These are phyloP conservation scores for Sugiyamaella qingdaonensis DNA, from an alignment of 805 yeast genomes.

Conservation along the genomic window DNA sequence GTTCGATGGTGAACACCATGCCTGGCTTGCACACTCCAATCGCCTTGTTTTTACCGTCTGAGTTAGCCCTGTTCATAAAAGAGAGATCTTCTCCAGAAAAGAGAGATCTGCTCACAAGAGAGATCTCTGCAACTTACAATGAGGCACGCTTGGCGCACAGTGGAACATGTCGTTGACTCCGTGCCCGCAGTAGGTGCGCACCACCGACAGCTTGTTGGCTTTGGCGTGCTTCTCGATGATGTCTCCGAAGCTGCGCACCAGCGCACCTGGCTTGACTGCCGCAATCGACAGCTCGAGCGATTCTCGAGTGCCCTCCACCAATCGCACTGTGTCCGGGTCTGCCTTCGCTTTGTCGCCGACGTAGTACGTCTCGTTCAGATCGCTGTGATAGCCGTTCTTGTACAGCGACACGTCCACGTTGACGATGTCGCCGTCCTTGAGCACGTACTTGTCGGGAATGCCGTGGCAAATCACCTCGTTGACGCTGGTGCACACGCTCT, in stretches of 20 bases:
- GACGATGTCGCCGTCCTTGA: slow-evolving; percentile 91
- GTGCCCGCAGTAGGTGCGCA: slow-evolving; percentile 89
- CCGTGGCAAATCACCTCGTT: slow-evolving; percentile 98
- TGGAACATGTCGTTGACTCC: slow-evolving; percentile 87
- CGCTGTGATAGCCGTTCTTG: slow-evolving; percentile 88
- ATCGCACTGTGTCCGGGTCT: slow-evolving; percentile 77
- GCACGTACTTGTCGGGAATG: slow-evolving; percentile 82
- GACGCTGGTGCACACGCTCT: slow-evolving; percentile 86
- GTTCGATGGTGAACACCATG: slow-evolving; percentile 94
- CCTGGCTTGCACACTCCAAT: slow-evolving; percentile 94
- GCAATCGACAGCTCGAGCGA: slow-evolving; percentile 79
- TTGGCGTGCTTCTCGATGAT: slow-evolving; percentile 83
- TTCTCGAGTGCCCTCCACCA: slow-evolving; percentile 90
- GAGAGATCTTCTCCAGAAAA: background rate
- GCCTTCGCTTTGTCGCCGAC: slow-evolving; percentile 83
- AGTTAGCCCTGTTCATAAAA: background rate
- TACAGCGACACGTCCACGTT: slow-evolving; percentile 85
- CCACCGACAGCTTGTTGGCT: slow-evolving; percentile 76
- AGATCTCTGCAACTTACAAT: slow-evolving; percentile 41
- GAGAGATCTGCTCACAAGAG: too few species aligned
- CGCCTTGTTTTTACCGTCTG: slow-evolving; percentile 80
- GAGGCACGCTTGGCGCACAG: slow-evolving; percentile 88
- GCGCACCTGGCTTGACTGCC: slow-evolving; percentile 83
- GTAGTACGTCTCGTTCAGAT: slow-evolving; percentile 93
- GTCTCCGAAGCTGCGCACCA: slow-evolving; percentile 83